Evolutionary conservation across 1,284 basidiomycete genomes (phyloP), one percentile per base, ranked within the genome.

Genomic region (Ceratobasidium sp.): DNA sequence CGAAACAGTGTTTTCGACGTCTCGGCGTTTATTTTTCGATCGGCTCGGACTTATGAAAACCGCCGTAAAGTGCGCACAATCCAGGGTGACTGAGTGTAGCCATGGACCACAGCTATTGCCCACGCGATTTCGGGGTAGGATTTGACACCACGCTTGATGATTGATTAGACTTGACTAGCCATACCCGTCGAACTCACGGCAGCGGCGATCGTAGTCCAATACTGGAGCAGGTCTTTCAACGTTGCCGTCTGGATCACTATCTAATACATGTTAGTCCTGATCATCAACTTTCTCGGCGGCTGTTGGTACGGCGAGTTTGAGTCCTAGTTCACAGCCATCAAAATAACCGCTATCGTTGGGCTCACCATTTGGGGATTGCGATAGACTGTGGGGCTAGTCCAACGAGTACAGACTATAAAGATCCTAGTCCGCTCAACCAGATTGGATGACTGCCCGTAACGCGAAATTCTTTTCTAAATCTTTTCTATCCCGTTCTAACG

Each of bases 341-440:
- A 83, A 77, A 78, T 83, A 60, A 60, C 81, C 21, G 73, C 80
- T 1, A 80, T 83, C 46, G 73, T 82, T 16, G 79, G 78, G 9
- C 76, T 83, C 21, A 80, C 82, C 74, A 77, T 83, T 73, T 80
- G n/a, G 80, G 80, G 39, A 76, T 82, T 59, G 75, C 79, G 26
- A 76, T 82, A 45, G 78, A 80, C 71, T 81, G 45, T 36, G 62
- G 62, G 2, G 62, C 46, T n/a, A 48, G 62, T 1, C 62, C 62
- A 12, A 28, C 61, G 4, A 52, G 46, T 32, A 36, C 10, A 1
- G 62, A 32, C 4, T 52, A 52, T 32, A 88, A 88, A 72, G 77
- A 91, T 75, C 91, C 91, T 0, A 92, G 91, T 1, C 88, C 90
- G 0, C 92, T 92, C 76, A 84, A 80, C 30, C 62, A 65, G n/a